phyloP scores from a whole-genome alignment of 192 early-diverging fungal genomes.

The Coemansia sp. region DNA sequence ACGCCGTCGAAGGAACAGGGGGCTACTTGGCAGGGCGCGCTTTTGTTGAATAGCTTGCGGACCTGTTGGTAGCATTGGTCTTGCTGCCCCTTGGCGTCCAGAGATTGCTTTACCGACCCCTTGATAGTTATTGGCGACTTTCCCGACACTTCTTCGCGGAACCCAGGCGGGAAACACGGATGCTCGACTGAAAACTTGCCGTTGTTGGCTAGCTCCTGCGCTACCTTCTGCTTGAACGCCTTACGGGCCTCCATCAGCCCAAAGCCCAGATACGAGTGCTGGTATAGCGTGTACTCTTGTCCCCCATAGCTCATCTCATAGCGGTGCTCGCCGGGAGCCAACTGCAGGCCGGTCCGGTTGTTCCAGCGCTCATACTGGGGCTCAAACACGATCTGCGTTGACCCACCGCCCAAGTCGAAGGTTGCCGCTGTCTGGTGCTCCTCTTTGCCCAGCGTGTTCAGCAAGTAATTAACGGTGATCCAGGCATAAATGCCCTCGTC shows the following conservation, averaged over 20 bases:
- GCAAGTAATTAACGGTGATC: conserved; percentile 95
- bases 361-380: conserved; percentile 58
- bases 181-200: conserved; percentile 51
- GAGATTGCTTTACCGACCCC: conserved; percentile 59
- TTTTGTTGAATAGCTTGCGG: conserved; percentile 74
- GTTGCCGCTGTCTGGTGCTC: conserved; percentile 75
- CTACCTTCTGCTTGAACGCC: conserved; percentile 60
- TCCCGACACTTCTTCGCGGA: conserved; percentile 53
- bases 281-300: conserved; percentile 78
- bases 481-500: conserved; percentile 99
- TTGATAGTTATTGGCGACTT: conserved; percentile 44
- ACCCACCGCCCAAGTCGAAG: conserved; percentile 95
- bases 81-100: conserved; percentile 25
- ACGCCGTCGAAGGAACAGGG: conserved; percentile 92
- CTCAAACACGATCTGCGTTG: conserved; percentile 98
- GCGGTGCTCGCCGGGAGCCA: conserved; percentile 67
- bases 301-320: conserved; percentile 69
- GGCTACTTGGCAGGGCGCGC: conserved; percentile 52
- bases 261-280: conserved; percentile 93
- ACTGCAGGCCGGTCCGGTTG: conserved; percentile 30
- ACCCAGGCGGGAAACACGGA: conserved; percentile 69
- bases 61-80: conserved; percentile 52
- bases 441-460: conserved; percentile 61
- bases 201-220: conserved; percentile 28
- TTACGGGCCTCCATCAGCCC: conserved; percentile 86